A percentile compares a stretch with the other conserved stretches of the same genome.
Conservation (phyloP, 2,329 filamentous ascomycete species). For the Cladosporium sp. region DNA sequence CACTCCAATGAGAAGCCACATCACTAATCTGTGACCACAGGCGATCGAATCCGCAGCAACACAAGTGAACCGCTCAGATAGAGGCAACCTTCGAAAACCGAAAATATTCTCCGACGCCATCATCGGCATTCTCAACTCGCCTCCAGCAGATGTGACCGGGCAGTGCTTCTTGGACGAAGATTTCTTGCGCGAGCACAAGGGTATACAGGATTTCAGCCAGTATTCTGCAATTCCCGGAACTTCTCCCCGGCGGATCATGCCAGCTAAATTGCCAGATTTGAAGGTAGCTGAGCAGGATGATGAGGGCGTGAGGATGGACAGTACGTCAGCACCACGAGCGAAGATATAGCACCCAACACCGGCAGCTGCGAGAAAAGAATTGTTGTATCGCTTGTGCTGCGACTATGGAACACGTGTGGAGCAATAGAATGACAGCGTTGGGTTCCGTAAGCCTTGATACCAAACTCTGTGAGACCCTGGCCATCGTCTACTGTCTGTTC, state of each 20-base stretch:
- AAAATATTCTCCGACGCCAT: constrained; percentile 78
- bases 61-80: constrained; percentile 41
- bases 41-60: constrained; percentile 74
- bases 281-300: constrained; percentile 74
- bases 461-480: too few relatives aligned
- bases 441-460: too few relatives aligned
- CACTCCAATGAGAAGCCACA: too few relatives aligned
- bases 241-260: constrained; percentile 72
- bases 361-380: too few relatives aligned
- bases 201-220: constrained; percentile 65
- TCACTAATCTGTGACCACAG: constrained; percentile 30
- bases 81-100: constrained; percentile 30
- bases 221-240: constrained; percentile 65
- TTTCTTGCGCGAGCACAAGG: constrained; percentile 61
- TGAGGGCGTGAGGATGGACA: constrained; percentile 69
- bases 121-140: constrained; percentile 62
- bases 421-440: too few relatives aligned
- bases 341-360: constrained; percentile 18
- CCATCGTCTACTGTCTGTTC: too few relatives aligned
- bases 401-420: too few relatives aligned
- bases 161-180: constrained; percentile 73
- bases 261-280: constrained; percentile 61
- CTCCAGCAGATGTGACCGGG: constrained; percentile 62
- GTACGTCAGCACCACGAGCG: constrained; percentile 35
- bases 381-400: too few relatives aligned